A percentile compares a stretch with the other conserved stretches of the same genome.
These are phyloP conservation scores for Zygnema cylindricum DNA, from an alignment of 139 green algal species.

Conservation along the genomic window DNA sequence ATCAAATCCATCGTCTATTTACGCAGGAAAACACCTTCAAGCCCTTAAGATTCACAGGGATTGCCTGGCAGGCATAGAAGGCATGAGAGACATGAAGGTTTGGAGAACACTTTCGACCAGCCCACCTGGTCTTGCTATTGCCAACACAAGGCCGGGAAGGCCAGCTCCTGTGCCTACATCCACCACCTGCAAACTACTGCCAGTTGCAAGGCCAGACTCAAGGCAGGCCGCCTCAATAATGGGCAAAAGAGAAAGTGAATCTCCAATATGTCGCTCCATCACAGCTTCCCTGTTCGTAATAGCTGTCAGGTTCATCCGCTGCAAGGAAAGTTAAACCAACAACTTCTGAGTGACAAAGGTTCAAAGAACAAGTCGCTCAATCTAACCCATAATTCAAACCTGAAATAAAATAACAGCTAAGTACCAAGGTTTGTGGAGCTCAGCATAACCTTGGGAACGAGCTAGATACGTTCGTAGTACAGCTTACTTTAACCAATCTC, in stretches of 20 bases:
- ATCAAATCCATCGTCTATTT: too few relatives aligned
- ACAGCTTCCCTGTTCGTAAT: constrained; percentile 44
- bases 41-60: too few relatives aligned
- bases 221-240: constrained; percentile 32
- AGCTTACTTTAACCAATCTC: too few relatives aligned
- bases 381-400: background rate
- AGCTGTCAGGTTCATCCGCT: constrained; percentile 62
- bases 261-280: constrained; percentile 59
- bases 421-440: too few relatives aligned
- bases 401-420: too few relatives aligned
- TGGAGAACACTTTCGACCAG: too few relatives aligned
- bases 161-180: constrained; percentile 60
- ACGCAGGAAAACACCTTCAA: too few relatives aligned
- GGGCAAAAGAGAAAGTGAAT: constrained; percentile 59
- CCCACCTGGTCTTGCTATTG: constrained; percentile 56
- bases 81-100: too few relatives aligned
- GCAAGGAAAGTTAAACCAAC: background rate
- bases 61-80: too few relatives aligned
- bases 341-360: background rate
- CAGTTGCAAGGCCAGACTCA: background rate
- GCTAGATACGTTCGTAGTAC: too few relatives aligned
- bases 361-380: too few relatives aligned
- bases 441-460: too few relatives aligned
- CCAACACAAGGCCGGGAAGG: constrained; percentile 53
- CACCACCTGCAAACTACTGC: constrained; percentile 28